Conservation (phyloP, 2,329 filamentous ascomycete species). For the Endoconidiophora laricicola region DNA sequence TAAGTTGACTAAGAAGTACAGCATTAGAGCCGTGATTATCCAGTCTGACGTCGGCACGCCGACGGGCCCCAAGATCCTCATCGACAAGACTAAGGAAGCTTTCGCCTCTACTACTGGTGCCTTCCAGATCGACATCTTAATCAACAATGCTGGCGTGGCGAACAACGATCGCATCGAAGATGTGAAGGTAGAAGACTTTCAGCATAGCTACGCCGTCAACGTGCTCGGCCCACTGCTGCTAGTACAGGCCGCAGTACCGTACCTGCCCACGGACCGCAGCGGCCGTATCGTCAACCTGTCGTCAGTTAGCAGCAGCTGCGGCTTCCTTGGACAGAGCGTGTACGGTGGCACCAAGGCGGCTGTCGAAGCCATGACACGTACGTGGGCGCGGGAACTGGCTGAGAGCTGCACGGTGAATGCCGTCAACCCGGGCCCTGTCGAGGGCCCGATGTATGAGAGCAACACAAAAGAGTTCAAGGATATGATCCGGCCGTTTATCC, state of each 20-base stretch:
- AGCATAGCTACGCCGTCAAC: constrained; percentile 59
- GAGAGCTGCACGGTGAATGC: constrained; percentile 38
- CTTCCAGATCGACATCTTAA: constrained; percentile 62
- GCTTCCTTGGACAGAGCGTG: constrained; percentile 37
- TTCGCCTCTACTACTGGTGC: constrained; percentile 30
- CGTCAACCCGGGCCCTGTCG: constrained; percentile 39
- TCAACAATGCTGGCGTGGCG: constrained; percentile 71
- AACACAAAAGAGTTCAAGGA: constrained; percentile 27
- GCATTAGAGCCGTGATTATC: constrained; percentile 42
- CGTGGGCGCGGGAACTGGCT: constrained; percentile 39
- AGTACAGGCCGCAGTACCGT: constrained; percentile 53
- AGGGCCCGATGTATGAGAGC: constrained; percentile 33
- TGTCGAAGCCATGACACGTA: constrained; percentile 41
- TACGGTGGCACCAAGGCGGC: constrained; percentile 43
- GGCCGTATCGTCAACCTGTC: constrained; percentile 39
- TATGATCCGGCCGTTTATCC: constrained; percentile 26
- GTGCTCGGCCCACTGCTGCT: constrained; percentile 67
- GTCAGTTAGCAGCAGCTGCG: constrained; percentile 35
- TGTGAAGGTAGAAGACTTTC: constrained; percentile 49
- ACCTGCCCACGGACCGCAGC: constrained; percentile 51
- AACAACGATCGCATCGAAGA: constrained; percentile 49
- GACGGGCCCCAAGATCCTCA: constrained; percentile 40
- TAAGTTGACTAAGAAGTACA: constrained; percentile 38
- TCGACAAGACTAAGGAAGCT: constrained; percentile 40
- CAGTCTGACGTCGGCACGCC: constrained; percentile 56